These are phyloP conservation scores for Sequoia sempervirens DNA, from an alignment of 75 land plant species.

Conservation along the genomic window DNA sequence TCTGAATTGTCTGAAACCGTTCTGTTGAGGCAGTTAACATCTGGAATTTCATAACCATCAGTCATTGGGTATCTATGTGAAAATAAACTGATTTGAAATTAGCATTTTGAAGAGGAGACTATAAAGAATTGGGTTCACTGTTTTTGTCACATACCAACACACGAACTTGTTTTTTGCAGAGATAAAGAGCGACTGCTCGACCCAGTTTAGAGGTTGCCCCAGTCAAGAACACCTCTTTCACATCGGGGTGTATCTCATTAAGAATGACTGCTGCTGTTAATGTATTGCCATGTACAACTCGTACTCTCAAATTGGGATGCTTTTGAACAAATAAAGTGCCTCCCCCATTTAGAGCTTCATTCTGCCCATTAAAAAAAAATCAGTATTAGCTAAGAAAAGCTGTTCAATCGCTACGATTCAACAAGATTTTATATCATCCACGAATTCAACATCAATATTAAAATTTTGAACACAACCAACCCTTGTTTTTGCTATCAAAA, in stretches of 20 bases:
- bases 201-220: constrained; percentile 99
- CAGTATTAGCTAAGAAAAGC: background rate
- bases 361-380: constrained; percentile 33
- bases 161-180: constrained; percentile 52
- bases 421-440: too few species aligned
- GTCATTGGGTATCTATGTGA: too few species aligned
- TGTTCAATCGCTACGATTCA: too few species aligned
- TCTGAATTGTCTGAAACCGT: constrained; percentile 68
- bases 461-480: background rate
- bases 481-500: background rate
- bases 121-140: background rate
- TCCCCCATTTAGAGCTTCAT: constrained; percentile 89
- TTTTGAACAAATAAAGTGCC: constrained; percentile 77
- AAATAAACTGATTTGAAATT: background rate
- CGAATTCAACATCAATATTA: background rate
- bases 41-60: constrained; percentile 31
- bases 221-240: constrained; percentile 80
- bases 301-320: constrained; percentile 67
- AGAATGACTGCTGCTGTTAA: constrained; percentile 87
- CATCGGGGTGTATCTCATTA: constrained; percentile 62
- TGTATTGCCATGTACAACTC: constrained; percentile 96
- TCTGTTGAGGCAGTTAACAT: constrained; percentile 83
- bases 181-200: constrained; percentile 90
- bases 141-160: constrained; percentile 50
- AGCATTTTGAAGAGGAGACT: background rate